Evolutionary conservation across 441 rosid genomes (phyloP).

Genomic region (Pelargonium cotyledonis): DNA sequence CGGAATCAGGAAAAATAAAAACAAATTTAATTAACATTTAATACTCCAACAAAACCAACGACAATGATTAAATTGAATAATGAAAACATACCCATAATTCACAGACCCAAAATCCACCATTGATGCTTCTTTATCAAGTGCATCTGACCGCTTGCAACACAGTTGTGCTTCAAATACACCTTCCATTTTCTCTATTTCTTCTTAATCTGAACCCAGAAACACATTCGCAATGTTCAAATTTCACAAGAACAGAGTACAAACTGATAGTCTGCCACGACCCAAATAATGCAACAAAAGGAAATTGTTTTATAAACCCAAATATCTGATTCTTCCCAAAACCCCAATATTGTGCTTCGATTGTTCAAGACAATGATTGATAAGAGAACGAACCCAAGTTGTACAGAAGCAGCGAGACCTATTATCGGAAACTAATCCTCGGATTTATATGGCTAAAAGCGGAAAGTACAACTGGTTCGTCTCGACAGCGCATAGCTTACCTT

Average conservation of each 20-base stretch:
- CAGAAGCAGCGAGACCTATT: neutral
- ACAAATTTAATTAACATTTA: neutral
- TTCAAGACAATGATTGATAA: neutral
- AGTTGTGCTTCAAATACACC: slow-evolving; percentile 25
- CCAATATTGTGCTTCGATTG: neutral
- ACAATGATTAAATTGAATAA: neutral
- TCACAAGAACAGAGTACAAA: neutral
- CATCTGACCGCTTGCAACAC: slow-evolving; percentile 17
- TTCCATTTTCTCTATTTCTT: slow-evolving; percentile 32
- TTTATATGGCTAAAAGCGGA: neutral
- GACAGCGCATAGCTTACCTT: neutral
- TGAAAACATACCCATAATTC: slow-evolving; percentile 47
- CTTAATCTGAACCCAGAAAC: slow-evolving; percentile 13
- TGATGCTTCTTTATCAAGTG: slow-evolving; percentile 12
- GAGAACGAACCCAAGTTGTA: neutral
- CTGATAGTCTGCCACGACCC: neutral
- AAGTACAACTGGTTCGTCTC: too few species aligned
- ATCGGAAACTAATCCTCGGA: neutral
- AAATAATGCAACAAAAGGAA: neutral
- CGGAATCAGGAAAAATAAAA: neutral
- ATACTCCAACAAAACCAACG: neutral
- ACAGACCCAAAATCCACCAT: slow-evolving; percentile 43
- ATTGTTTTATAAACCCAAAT: neutral
- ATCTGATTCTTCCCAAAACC: neutral
- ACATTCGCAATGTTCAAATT: slow-evolving; percentile 1